phyloP scores from a whole-genome alignment of 805 yeast species.

The Sugiyamaella lignohabitans region DNA sequence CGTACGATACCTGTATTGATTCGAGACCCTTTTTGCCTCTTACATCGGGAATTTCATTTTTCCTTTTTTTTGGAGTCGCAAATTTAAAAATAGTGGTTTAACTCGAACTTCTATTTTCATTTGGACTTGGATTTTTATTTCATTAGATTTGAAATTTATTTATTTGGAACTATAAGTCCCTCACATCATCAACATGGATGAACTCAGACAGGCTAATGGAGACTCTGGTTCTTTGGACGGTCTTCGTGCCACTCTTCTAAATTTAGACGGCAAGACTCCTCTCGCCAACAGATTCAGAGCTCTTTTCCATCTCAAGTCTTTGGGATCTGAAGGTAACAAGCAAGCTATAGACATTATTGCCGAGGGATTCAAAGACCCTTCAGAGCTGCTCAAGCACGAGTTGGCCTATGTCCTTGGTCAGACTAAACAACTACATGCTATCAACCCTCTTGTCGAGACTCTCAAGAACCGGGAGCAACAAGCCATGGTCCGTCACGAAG shows the following conservation, averaged over 20 bases:
- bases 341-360: conserved; percentile 78
- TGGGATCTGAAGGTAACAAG: conserved; percentile 65
- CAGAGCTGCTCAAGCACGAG: conserved; percentile 93
- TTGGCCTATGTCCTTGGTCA: conserved; percentile 97
- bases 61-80: too few relatives aligned
- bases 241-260: conserved; percentile 26
- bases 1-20: too few relatives aligned
- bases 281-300: conserved; percentile 91
- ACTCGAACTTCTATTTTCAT: too few relatives aligned
- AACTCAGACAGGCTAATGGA: conserved; percentile 22
- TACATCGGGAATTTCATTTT: too few relatives aligned
- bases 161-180: too few relatives aligned
- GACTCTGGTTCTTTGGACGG: conserved; percentile 15
- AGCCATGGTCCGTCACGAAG: conserved; percentile 98
- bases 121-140: too few relatives aligned
- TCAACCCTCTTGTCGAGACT: conserved; percentile 67
- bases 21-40: too few relatives aligned
- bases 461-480: conserved; percentile 56
- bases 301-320: conserved; percentile 77
- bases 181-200: conserved; percentile 20
- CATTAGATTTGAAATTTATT: too few relatives aligned
- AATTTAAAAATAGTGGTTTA: too few relatives aligned
- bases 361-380: conserved; percentile 69
- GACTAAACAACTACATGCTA: conserved; percentile 75
- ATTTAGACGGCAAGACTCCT: conserved; percentile 51